Evolutionary conservation across 768 basidiomycete genomes (phyloP), one percentile per base, ranked within the genome.

Genomic region (Hortiboletus campestris): DNA sequence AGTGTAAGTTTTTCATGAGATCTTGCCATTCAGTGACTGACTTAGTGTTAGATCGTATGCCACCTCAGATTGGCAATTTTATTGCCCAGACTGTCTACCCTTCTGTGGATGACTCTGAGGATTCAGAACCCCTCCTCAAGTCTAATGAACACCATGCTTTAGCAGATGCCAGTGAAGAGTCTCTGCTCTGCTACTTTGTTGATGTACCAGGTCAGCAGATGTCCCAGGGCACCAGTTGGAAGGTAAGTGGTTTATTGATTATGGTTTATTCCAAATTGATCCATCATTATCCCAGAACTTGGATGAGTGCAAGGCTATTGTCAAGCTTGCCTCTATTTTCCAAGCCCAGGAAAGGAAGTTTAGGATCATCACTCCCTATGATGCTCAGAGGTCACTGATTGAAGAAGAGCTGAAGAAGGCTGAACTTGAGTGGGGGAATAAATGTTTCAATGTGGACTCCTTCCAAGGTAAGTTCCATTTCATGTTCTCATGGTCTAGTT

Each of bases 301-400:
- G 19, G 62, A 68, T 34, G 91, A 94, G 70, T 70, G 75, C 63
- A 64, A 80, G 44, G 77, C 78, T 45, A 79, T 86, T 35, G 56
- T 90, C 10, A 71, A 78, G 50, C 72, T 92, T 63, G 84, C 86
- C 40, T 61, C 69, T 39, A 76, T 80, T 41, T 79, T 91, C 39
- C 78, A 88, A 62, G 69, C 73, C 4, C 67, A 80, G 49, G 58
- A 67, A 0, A 79, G 75, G 57, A 69, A 72, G 0, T 92, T 78
- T 67, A 77, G 79, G 32, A 83, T 94, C 42, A 87, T 94, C 49
- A 91, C 88, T 11, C 91, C 91, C 0, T 94, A 94, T 77, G 88
- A 88, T 68, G 82, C 77, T 8, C 91, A 94, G 66, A 77, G 87
- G 13, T 77, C 67, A 46, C 49, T 69, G 4, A 78, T 93, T 67